phyloP scores from a whole-genome alignment of 1,139 yeast genomes.

The Hansenula lynferdii region DNA sequence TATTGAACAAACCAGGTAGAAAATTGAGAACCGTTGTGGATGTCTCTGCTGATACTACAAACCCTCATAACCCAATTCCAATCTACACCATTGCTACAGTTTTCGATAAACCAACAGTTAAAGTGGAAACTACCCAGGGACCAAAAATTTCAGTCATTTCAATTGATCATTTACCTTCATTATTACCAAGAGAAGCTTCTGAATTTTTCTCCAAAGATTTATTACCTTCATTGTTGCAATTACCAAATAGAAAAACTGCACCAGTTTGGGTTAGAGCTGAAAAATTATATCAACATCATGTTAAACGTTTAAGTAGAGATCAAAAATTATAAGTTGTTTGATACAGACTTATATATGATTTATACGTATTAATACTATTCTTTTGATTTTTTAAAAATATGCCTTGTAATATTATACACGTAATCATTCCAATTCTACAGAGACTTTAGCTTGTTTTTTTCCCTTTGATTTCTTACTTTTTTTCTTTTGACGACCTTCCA shows the following conservation, averaged over 20 bases:
- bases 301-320: slow-evolving; percentile 49
- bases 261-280: slow-evolving; percentile 93
- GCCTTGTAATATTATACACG: background rate
- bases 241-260: slow-evolving; percentile 74
- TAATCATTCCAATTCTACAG: slow-evolving; percentile 48
- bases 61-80: slow-evolving; percentile 97
- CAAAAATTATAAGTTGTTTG: slow-evolving; percentile 26
- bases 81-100: slow-evolving; percentile 87
- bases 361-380: background rate
- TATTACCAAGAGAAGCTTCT: slow-evolving; percentile 95
- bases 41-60: slow-evolving; percentile 97
- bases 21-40: slow-evolving; percentile 89
- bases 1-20: slow-evolving; percentile 60
- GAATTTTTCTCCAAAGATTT: slow-evolving; percentile 85
- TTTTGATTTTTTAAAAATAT: background rate
- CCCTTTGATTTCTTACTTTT: slow-evolving; percentile 37
- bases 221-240: slow-evolving; percentile 79
- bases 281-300: slow-evolving; percentile 77
- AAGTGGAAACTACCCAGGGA: slow-evolving; percentile 70
- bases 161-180: slow-evolving; percentile 95
- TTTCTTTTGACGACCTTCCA: slow-evolving; percentile 35
- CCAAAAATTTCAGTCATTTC: slow-evolving; percentile 89
- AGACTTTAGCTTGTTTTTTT: slow-evolving; percentile 41
- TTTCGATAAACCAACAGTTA: slow-evolving; percentile 85
- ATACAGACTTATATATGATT: background rate